These are phyloP conservation scores for Kodamaea hsintzibuensis DNA, from an alignment of 805 yeast genomes.

Conservation along the genomic window DNA sequence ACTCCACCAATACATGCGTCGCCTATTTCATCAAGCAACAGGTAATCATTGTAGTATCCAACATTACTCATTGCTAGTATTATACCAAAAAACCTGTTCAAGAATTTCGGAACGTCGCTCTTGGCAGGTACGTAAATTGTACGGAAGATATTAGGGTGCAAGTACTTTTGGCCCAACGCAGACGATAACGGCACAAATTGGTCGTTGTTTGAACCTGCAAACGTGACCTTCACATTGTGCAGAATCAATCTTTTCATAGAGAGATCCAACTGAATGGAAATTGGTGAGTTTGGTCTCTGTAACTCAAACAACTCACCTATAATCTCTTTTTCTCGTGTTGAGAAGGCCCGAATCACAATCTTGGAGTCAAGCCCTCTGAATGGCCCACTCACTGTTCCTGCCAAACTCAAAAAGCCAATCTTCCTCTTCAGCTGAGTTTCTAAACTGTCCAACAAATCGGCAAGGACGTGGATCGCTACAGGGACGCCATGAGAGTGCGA, in stretches of 20 bases:
- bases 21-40: constrained; percentile 29
- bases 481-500: constrained; percentile 38
- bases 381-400: constrained; percentile 37
- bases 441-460: constrained; percentile 17
- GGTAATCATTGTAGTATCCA: constrained; percentile 33
- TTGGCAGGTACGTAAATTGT: constrained; percentile 22
- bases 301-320: constrained; percentile 37
- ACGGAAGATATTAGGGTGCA: constrained; percentile 41
- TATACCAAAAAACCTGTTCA: constrained; percentile 27
- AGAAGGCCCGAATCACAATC: constrained; percentile 39
- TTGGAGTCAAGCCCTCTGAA: constrained; percentile 22
- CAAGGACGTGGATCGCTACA: constrained; percentile 30
- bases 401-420: constrained; percentile 37
- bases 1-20: constrained; percentile 28
- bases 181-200: constrained; percentile 39
- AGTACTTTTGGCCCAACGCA: constrained; percentile 26
- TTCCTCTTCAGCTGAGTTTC: constrained; percentile 14
- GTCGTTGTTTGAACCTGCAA: constrained; percentile 35
- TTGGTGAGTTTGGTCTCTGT: constrained; percentile 22
- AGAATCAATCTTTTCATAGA: constrained; percentile 20
- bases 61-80: constrained; percentile 34
- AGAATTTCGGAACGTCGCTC: constrained; percentile 27
- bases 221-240: constrained; percentile 29
- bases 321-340: constrained; percentile 36
- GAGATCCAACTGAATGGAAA: constrained; percentile 18